Evolutionary conservation across 73 alveolate species (phyloP).

Genomic region (Vitrella brassicaformis): DNA sequence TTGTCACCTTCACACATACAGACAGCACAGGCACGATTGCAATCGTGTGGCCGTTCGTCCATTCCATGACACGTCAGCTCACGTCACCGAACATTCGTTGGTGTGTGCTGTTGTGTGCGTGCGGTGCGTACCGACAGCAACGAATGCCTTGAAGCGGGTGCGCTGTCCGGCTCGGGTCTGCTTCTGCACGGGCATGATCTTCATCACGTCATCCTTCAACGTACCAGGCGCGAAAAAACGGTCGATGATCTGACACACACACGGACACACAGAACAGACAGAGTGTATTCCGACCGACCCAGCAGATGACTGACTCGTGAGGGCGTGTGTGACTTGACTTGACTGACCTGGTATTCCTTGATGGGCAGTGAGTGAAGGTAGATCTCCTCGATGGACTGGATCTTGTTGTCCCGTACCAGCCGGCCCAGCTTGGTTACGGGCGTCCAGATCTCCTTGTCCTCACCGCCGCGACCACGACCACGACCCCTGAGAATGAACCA

Average conservation of each 20-base stretch:
- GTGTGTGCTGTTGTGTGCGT: constrained; percentile 36
- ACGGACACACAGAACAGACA: neutral
- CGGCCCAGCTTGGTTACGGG: constrained; percentile 98
- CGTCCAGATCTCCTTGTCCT: constrained; percentile 91
- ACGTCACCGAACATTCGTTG: no score
- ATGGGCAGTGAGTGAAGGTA: constrained; percentile 96
- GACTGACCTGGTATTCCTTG: constrained; percentile 76
- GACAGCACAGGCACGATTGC: no score
- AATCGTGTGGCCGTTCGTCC: no score
- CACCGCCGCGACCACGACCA: constrained; percentile 77
- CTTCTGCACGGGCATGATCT: constrained; percentile 97
- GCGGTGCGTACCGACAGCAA: constrained; percentile 99
- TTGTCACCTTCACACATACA: no score
- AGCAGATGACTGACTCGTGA: no score
- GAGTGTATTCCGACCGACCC: no score
- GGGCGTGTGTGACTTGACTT: no score
- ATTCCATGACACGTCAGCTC: no score
- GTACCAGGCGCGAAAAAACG: constrained; percentile 60
- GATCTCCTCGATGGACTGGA: constrained; percentile 92
- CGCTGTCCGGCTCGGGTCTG: constrained; percentile 99
- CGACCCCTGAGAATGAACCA: constrained; percentile 35
- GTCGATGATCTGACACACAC: constrained; percentile 50
- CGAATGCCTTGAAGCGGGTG: constrained; percentile 99
- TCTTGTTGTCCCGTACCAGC: constrained; percentile 88
- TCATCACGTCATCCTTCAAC: constrained; percentile 95